Evolutionary conservation across 306 rosid species (phyloP).

Genomic region (Acmispon strigosus): DNA sequence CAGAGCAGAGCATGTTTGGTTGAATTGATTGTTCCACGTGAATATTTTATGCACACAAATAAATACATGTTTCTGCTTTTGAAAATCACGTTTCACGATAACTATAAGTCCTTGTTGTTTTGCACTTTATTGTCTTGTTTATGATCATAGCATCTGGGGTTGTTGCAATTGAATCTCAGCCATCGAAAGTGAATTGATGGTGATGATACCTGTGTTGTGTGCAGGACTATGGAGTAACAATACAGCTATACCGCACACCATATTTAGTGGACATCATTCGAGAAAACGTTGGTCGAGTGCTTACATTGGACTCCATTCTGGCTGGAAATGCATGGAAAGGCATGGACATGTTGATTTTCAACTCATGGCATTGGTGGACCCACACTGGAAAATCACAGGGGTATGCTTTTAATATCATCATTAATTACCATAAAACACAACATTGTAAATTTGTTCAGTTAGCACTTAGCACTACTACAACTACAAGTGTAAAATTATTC

Average conservation of each 20-base stretch:
- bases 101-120: neutral
- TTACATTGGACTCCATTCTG: conserved; percentile 58
- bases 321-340: conserved; percentile 75
- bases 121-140: neutral
- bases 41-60: neutral
- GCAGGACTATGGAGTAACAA: conserved; percentile 72
- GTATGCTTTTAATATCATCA: conserved; percentile 30
- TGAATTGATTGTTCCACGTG: conserved; percentile 10
- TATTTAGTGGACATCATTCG: conserved; percentile 72
- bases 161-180: neutral
- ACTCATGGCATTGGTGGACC: conserved; percentile 99
- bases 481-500: neutral
- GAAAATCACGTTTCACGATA: neutral
- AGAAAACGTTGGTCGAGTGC: conserved; percentile 60
- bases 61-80: conserved; percentile 1
- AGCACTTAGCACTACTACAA: neutral
- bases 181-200: conserved; percentile 12
- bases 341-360: conserved; percentile 81
- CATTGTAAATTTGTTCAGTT: too few species aligned
- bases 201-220: neutral
- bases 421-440: too few species aligned
- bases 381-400: conserved; percentile 74
- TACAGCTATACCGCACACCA: conserved; percentile 65
- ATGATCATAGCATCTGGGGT: neutral
- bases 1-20: conserved; percentile 10